Conservation (phyloP, 805 yeast genomes). For the Debaryomyces hansenii region DNA sequence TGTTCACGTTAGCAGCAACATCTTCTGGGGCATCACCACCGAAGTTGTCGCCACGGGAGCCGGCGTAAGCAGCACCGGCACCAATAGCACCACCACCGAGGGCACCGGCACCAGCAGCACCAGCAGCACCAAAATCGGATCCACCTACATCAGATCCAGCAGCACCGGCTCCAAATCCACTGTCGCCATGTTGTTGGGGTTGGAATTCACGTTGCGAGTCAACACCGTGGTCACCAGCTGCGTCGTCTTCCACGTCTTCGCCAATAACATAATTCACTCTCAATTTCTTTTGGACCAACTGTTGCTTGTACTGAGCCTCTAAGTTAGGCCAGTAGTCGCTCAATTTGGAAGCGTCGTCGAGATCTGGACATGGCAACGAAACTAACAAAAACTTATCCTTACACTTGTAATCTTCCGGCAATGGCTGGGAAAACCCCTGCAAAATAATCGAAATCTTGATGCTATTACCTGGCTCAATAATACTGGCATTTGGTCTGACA, state of each 20-base stretch:
- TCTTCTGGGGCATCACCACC: background rate
- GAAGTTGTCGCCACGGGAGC: background rate
- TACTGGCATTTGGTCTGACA: conserved; percentile 92
- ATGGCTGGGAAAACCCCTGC: conserved; percentile 79
- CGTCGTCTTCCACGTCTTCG: conserved; percentile 21
- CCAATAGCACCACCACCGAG: conserved; percentile 1
- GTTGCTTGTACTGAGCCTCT: conserved; percentile 56
- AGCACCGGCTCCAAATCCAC: conserved; percentile 1
- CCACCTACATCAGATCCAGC: conserved; percentile 13
- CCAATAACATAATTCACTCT: conserved; percentile 55
- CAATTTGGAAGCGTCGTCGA: conserved; percentile 55
- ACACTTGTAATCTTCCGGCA: conserved; percentile 71
- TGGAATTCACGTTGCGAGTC: background rate
- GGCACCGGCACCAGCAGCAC: conserved; percentile 11
- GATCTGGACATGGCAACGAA: conserved; percentile 71
- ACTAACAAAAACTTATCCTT: conserved; percentile 92
- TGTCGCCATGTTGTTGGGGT: background rate
- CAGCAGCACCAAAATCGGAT: conserved; percentile 19
- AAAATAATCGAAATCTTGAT: conserved; percentile 78
- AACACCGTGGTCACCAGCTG: conserved; percentile 7
- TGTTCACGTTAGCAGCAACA: background rate
- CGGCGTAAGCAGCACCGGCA: background rate
- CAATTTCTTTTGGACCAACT: conserved; percentile 62
- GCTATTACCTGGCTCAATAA: conserved; percentile 71
- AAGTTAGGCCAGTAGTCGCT: conserved; percentile 76